Conservation (phyloP, 257 asterid species). For the Parsonsia alboflavescens region DNA sequence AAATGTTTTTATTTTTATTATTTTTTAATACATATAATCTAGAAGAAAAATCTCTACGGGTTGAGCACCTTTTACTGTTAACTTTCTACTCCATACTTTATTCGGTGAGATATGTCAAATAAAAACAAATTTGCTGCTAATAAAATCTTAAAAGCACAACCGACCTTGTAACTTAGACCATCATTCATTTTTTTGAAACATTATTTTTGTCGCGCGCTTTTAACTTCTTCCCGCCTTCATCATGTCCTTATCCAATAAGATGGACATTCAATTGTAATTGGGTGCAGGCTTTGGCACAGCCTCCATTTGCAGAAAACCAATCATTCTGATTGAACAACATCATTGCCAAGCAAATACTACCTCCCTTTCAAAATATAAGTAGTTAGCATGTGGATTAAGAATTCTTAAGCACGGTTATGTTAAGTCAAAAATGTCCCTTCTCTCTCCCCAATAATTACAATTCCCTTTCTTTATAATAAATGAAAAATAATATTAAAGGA, state of each 20-base stretch:
- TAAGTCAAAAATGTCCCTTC: no score
- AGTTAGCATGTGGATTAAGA: no score
- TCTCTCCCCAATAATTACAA: no score
- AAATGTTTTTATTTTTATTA: neutral
- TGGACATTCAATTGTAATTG: neutral
- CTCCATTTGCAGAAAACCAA: neutral
- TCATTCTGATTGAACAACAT: constrained; percentile 9
- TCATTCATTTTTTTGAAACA: neutral
- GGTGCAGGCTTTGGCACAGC: neutral
- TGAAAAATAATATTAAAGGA: no score
- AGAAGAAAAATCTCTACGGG: no score
- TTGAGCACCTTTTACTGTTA: neutral
- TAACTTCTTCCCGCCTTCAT: neutral
- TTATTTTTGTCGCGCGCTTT: no score
- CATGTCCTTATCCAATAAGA: neutral
- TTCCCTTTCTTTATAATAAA: no score
- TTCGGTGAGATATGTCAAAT: neutral
- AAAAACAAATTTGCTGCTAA: neutral
- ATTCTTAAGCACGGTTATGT: no score
- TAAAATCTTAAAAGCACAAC: neutral
- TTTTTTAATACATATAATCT: neutral
- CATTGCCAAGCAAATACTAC: neutral
- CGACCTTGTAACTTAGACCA: neutral
- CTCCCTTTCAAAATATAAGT: no score
- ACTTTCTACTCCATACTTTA: neutral